phyloP scores from a whole-genome alignment of 176 grass and related monocot species.

The Eragrostis nindensis region DNA sequence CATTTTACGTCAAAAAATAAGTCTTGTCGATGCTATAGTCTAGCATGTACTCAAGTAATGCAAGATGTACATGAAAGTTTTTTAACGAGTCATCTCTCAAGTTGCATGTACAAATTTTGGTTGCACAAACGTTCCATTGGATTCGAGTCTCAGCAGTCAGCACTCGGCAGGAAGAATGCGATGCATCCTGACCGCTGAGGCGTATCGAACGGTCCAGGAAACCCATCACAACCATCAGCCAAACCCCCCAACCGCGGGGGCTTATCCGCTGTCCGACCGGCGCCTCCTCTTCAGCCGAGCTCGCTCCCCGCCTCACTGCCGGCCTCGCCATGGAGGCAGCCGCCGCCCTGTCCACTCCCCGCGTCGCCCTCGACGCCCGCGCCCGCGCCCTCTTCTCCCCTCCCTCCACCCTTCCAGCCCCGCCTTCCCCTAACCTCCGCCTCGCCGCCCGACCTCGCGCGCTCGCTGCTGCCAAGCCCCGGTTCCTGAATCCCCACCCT shows the following conservation, averaged over 20 bases:
- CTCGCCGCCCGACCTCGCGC: constrained; percentile 30
- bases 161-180: neutral
- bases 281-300: constrained; percentile 7
- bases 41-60: too few species aligned
- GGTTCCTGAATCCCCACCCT: constrained; percentile 49
- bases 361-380: constrained; percentile 42
- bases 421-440: constrained; percentile 39
- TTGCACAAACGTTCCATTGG: too few species aligned
- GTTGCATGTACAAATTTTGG: too few species aligned
- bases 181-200: neutral
- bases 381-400: constrained; percentile 40
- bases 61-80: too few species aligned
- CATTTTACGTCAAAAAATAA: too few species aligned
- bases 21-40: too few species aligned
- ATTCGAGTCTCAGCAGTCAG: neutral
- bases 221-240: neutral
- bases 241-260: constrained; percentile 2
- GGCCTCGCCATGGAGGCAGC: constrained; percentile 52
- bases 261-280: constrained; percentile 50
- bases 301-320: neutral
- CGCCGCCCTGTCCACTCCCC: constrained; percentile 38
- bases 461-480: constrained; percentile 26
- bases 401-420: constrained; percentile 8
- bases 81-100: too few species aligned
- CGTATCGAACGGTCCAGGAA: neutral